Conservation (phyloP, 805 yeast species). For the Lachancea dasiensis region DNA sequence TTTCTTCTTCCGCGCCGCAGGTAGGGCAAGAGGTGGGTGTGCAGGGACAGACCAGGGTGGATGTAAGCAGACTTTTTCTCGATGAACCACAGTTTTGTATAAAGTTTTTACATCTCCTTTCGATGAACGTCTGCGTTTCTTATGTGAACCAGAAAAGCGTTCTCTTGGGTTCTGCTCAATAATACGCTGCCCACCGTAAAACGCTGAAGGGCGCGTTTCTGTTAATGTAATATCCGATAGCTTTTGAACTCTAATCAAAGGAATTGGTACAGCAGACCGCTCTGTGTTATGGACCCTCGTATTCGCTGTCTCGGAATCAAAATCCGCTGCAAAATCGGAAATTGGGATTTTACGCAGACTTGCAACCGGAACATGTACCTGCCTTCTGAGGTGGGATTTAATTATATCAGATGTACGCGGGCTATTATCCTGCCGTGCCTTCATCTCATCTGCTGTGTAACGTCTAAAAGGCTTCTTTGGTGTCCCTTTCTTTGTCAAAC, state of each 20-base stretch:
- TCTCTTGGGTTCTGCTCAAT: constrained; percentile 4
- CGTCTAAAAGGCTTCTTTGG: constrained; percentile 33
- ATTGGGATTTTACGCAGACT: constrained; percentile 27
- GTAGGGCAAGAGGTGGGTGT: constrained; percentile 29
- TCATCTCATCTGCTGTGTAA: constrained; percentile 30
- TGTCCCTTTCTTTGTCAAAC: constrained; percentile 28
- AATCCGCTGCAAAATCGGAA: constrained; percentile 20
- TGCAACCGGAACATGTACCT: too few species aligned
- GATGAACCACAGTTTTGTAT: constrained; percentile 24
- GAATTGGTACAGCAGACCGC: constrained; percentile 17
- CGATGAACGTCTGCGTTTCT: constrained; percentile 4
- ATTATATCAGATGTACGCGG: too few species aligned
- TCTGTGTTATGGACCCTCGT: constrained; percentile 20
- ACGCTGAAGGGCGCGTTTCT: too few species aligned
- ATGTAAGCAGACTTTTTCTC: constrained; percentile 28
- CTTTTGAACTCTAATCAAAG: background rate
- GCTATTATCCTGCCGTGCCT: constrained; percentile 11
- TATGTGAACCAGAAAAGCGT: constrained; percentile 7
- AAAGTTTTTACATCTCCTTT: constrained; percentile 14
- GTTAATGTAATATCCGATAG: too few species aligned
- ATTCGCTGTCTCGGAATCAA: constrained; percentile 5
- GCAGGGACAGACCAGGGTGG: constrained; percentile 32
- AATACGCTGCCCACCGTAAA: constrained; percentile 5
- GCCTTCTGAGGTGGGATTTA: too few species aligned
- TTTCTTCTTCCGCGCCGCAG: constrained; percentile 26